Conservation (phyloP, 768 basidiomycete genomes). For the Leccinum longicurvipes region DNA sequence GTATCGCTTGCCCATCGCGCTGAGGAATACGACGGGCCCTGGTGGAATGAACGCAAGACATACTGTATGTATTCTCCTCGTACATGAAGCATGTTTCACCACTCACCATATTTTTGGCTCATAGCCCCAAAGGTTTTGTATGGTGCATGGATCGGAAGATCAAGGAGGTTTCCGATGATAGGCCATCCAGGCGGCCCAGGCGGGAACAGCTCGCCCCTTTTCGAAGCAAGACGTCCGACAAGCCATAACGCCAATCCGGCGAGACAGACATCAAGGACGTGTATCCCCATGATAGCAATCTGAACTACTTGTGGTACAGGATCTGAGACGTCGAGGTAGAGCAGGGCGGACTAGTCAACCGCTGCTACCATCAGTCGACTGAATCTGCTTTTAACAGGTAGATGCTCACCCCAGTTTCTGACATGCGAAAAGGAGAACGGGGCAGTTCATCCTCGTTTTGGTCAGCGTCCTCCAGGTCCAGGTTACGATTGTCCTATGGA, state of each 20-base stretch:
- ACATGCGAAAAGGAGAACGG: no score
- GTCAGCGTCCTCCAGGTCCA: no score
- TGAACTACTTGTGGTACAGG: neutral
- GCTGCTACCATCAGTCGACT: no score
- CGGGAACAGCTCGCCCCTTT: neutral
- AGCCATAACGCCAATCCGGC: constrained; percentile 10
- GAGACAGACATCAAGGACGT: neutral
- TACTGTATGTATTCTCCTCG: neutral
- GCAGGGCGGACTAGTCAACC: no score
- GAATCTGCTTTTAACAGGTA: no score
- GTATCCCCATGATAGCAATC: neutral
- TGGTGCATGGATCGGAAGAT: constrained; percentile 48
- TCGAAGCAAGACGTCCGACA: neutral
- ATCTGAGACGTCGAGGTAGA: neutral
- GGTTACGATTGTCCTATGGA: no score
- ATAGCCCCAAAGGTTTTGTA: constrained; percentile 46
- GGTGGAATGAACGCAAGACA: constrained; percentile 8
- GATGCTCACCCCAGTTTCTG: no score
- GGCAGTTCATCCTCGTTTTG: no score
- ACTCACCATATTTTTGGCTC: constrained; percentile 44
- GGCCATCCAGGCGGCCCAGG: constrained; percentile 26
- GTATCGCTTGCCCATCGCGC: constrained; percentile 41
- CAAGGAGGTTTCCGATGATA: constrained; percentile 52
- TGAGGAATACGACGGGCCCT: constrained; percentile 9
- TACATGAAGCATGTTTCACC: neutral